A percentile compares a stretch with the other conserved stretches of the same genome.
Conservation (phyloP, 768 basidiomycete genomes). For the Lactarius deliciosus region DNA sequence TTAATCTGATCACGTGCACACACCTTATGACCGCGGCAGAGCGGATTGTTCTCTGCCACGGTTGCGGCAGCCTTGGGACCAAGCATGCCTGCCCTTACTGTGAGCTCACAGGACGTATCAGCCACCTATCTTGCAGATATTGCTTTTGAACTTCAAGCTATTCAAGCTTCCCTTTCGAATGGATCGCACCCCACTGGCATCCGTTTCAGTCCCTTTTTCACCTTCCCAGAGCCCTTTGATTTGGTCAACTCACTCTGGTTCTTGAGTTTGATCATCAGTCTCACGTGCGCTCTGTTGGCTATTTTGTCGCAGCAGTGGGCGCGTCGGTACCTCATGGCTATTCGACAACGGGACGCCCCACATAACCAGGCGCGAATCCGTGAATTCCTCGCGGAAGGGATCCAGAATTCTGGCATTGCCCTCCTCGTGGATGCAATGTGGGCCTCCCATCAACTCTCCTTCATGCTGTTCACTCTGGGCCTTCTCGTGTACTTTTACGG, state of each 20-base stretch:
- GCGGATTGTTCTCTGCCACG: conserved; percentile 24
- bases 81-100: conserved; percentile 8
- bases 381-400: background rate
- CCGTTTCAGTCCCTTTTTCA: no score
- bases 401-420: background rate
- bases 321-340: background rate
- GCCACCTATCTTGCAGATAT: conserved; percentile 1
- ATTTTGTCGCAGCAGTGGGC: background rate
- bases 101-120: background rate
- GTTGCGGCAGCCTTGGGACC: conserved; percentile 18
- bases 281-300: background rate
- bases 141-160: no score
- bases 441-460: background rate
- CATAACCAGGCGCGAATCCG: background rate
- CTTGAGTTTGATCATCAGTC: background rate
- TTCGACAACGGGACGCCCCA: background rate
- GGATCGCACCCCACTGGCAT: no score
- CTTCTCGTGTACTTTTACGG: background rate
- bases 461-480: background rate
- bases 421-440: background rate
- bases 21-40: conserved; percentile 2
- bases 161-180: no score
- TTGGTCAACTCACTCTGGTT: background rate
- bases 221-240: no score
- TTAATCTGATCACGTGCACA: background rate